A percentile compares a stretch with the other conserved stretches of the same genome.
Evolutionary conservation across 768 basidiomycete species (phyloP).

Genomic region (Suillus alpinus): DNA sequence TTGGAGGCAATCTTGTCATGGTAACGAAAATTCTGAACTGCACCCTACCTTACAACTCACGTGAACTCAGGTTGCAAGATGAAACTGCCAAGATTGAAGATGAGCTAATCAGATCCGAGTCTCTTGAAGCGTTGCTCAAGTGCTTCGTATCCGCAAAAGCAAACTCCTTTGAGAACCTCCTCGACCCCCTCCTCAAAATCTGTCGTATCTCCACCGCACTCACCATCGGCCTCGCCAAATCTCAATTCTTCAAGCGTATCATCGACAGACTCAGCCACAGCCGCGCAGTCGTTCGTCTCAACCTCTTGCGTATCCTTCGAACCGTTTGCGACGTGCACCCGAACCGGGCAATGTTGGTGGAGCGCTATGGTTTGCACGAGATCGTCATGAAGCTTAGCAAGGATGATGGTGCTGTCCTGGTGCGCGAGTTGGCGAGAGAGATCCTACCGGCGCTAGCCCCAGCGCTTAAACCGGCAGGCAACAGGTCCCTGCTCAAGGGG

Average conservation of each 20-base stretch:
- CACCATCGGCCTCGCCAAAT: constrained; percentile 73
- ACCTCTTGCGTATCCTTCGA: constrained; percentile 80
- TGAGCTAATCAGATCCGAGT: constrained; percentile 63
- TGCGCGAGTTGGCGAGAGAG: constrained; percentile 84
- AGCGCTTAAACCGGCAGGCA: constrained; percentile 54
- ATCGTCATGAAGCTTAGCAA: constrained; percentile 79
- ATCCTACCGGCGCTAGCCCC: constrained; percentile 77
- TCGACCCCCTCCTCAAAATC: constrained; percentile 92
- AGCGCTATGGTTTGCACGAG: constrained; percentile 75
- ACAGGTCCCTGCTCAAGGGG: constrained; percentile 30
- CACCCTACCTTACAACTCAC: constrained; percentile 4
- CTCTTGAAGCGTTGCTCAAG: constrained; percentile 66
- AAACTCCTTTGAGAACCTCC: constrained; percentile 87
- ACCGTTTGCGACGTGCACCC: constrained; percentile 89
- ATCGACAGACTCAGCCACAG: constrained; percentile 74
- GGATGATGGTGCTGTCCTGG: constrained; percentile 88
- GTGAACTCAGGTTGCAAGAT: constrained; percentile 77
- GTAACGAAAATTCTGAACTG: constrained; percentile 38
- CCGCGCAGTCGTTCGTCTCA: constrained; percentile 86
- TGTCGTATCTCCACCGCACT: constrained; percentile 74
- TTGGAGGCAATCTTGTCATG: constrained; percentile 89
- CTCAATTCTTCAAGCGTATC: constrained; percentile 84
- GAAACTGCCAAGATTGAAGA: constrained; percentile 94
- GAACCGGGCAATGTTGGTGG: constrained; percentile 77
- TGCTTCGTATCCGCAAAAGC: constrained; percentile 86